These are phyloP conservation scores for Neophaeococcomyces mojaviensis DNA, from an alignment of 2,329 filamentous ascomycete species.

Conservation along the genomic window DNA sequence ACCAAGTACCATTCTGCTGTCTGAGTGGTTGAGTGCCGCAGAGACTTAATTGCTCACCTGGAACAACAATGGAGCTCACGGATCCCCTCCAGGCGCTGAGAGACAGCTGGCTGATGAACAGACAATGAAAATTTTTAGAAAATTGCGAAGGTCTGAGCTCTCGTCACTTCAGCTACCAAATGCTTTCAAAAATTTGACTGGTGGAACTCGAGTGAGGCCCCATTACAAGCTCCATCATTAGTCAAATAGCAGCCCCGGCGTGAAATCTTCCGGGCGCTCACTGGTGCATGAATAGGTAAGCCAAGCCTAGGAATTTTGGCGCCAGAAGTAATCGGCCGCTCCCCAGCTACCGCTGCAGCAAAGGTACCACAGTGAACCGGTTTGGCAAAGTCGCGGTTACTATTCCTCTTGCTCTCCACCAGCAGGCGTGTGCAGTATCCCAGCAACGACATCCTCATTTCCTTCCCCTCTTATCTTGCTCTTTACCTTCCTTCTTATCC, in stretches of 20 bases:
- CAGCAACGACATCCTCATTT: slow-evolving; percentile 8
- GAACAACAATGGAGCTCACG: not conserved
- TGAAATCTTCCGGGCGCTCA: no score
- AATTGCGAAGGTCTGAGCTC: no score
- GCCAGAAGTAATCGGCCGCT: no score
- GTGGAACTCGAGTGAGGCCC: no score
- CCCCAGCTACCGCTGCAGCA: not conserved
- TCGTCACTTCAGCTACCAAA: no score
- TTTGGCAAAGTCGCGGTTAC: not conserved
- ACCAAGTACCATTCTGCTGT: not conserved
- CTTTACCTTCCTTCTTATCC: slow-evolving; percentile 4
- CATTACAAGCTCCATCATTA: no score
- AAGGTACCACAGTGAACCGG: not conserved
- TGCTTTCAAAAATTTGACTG: no score
- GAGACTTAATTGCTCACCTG: not conserved
- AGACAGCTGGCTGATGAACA: not conserved
- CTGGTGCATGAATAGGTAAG: no score
- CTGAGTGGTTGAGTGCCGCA: not conserved
- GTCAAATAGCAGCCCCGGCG: no score
- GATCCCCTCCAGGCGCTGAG: not conserved
- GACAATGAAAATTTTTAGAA: no score
- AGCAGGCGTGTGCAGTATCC: slow-evolving; percentile 7
- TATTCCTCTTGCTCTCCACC: not conserved
- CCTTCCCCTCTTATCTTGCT: slow-evolving; percentile 7
- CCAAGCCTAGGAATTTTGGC: no score